A percentile compares a stretch with the other conserved stretches of the same genome.
phyloP scores from a whole-genome alignment of 2,329 filamentous ascomycete genomes.

The Xenoacremonium recifei region DNA sequence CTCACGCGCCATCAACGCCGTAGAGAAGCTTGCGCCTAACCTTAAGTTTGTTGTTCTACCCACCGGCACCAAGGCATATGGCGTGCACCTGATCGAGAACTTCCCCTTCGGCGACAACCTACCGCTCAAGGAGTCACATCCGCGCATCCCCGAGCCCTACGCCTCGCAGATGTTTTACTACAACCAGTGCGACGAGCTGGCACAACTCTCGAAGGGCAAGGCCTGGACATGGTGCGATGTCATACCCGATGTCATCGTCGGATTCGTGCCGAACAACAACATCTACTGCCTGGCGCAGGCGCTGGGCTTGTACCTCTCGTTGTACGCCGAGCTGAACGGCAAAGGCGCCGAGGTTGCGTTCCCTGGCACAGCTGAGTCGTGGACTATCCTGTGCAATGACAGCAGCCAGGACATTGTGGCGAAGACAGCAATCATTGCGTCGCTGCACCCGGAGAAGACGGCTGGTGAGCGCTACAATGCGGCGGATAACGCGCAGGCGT shows the following conservation, averaged over 20 bases:
- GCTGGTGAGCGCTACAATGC: constrained; percentile 40
- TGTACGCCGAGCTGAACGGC: constrained; percentile 36
- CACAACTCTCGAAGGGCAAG: constrained; percentile 34
- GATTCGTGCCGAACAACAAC: constrained; percentile 43
- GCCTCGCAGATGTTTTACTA: constrained; percentile 47
- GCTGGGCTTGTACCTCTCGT: constrained; percentile 35
- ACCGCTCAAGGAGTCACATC: constrained; percentile 37
- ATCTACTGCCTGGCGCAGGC: constrained; percentile 41
- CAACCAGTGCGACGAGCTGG: constrained; percentile 40
- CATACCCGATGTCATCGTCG: constrained; percentile 41
- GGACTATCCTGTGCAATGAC: constrained; percentile 31
- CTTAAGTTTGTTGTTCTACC: constrained; percentile 40
- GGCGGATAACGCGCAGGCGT: constrained; percentile 35
- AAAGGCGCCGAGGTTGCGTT: constrained; percentile 33
- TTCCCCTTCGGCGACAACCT: constrained; percentile 29
- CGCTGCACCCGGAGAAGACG: constrained; percentile 37
- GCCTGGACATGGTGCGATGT: constrained; percentile 43
- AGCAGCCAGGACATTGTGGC: constrained; percentile 37
- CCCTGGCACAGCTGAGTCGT: constrained; percentile 34
- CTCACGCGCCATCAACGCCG: constrained; percentile 34
- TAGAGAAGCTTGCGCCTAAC: constrained; percentile 34
- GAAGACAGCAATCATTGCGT: constrained; percentile 40
- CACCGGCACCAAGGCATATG: constrained; percentile 41
- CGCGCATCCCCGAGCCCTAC: constrained; percentile 40
- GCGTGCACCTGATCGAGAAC: constrained; percentile 28